A percentile compares a stretch with the other conserved stretches of the same genome.
These are phyloP conservation scores for Stagonosporopsis vannaccii DNA, from an alignment of 2,329 filamentous ascomycete species.

Conservation along the genomic window DNA sequence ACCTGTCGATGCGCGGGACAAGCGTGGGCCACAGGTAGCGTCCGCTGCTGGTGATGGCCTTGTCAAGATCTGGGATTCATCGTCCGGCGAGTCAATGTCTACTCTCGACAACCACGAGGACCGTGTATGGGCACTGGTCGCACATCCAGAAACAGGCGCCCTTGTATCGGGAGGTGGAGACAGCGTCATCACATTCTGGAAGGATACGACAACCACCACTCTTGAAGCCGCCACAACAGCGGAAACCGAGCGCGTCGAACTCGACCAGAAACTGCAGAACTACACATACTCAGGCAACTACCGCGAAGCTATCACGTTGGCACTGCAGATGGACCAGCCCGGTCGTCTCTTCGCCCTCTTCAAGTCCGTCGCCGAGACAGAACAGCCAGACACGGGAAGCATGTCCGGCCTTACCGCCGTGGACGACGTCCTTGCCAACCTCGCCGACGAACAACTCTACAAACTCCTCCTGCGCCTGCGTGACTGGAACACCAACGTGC, in stretches of 20 bases:
- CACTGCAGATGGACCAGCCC: constrained; percentile 92
- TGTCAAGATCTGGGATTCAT: constrained; percentile 95
- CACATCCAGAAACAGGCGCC: constrained; percentile 68
- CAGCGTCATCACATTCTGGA: constrained; percentile 94
- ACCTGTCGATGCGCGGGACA: constrained; percentile 51
- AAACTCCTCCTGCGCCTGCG: constrained; percentile 79
- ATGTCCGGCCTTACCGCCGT: constrained; percentile 71
- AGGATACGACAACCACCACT: constrained; percentile 84
- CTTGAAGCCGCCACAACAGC: constrained; percentile 76
- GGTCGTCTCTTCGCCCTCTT: constrained; percentile 85
- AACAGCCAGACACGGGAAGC: constrained; percentile 67
- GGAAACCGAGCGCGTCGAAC: constrained; percentile 82
- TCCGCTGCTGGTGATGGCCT: constrained; percentile 93
- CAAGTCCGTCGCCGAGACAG: constrained; percentile 74
- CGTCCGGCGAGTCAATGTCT: constrained; percentile 81
- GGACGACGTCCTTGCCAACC: constrained; percentile 79
- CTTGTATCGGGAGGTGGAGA: constrained; percentile 92
- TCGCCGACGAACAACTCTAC: constrained; percentile 87
- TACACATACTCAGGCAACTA: constrained; percentile 88
- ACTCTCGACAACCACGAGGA: constrained; percentile 98
- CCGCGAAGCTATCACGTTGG: constrained; percentile 89
- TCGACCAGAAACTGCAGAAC: constrained; percentile 93
- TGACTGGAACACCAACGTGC: constrained; percentile 97
- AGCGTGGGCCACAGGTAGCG: constrained; percentile 74
- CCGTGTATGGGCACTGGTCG: constrained; percentile 87